Evolutionary conservation across 352 stramenopile species (phyloP).

Genomic region (Globisporangium viniferum): DNA sequence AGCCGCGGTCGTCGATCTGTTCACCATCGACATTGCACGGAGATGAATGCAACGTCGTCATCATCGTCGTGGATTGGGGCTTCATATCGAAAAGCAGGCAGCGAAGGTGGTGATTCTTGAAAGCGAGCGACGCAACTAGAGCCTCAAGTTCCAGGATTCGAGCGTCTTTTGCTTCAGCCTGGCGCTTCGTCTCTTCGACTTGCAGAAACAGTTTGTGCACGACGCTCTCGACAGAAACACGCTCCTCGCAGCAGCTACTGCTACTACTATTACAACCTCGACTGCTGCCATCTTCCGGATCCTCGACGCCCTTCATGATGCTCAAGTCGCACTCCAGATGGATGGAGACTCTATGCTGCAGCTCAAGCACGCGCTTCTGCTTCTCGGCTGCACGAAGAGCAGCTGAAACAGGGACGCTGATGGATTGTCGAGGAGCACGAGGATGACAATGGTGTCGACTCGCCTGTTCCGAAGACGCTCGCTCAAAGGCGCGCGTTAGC

Average conservation of each 20-base stretch:
- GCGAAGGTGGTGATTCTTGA: constrained; percentile 15
- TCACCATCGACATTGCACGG: background rate
- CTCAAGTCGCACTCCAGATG: too few relatives aligned
- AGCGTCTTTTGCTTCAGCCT: constrained; percentile 13
- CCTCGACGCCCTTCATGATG: background rate
- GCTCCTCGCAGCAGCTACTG: constrained; percentile 19
- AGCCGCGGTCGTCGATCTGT: background rate
- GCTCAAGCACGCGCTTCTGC: constrained; percentile 5
- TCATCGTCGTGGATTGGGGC: background rate
- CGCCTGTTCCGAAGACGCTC: background rate
- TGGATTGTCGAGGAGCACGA: background rate
- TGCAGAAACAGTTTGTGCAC: constrained; percentile 29
- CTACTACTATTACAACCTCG: constrained; percentile 7
- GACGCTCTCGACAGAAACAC: constrained; percentile 30
- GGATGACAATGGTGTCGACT: background rate
- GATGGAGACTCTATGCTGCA: background rate
- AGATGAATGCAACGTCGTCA: background rate
- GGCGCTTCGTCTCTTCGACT: constrained; percentile 14
- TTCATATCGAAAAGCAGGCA: background rate
- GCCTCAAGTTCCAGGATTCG: constrained; percentile 27
- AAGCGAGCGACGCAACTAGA: constrained; percentile 16
- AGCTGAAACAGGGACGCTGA: too few relatives aligned
- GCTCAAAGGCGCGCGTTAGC: constrained; percentile 20
- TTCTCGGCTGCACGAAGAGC: background rate
- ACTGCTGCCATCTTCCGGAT: constrained; percentile 2